These are phyloP conservation scores for Cytospora piceae DNA, from an alignment of 2,329 filamentous ascomycete species.

Conservation along the genomic window DNA sequence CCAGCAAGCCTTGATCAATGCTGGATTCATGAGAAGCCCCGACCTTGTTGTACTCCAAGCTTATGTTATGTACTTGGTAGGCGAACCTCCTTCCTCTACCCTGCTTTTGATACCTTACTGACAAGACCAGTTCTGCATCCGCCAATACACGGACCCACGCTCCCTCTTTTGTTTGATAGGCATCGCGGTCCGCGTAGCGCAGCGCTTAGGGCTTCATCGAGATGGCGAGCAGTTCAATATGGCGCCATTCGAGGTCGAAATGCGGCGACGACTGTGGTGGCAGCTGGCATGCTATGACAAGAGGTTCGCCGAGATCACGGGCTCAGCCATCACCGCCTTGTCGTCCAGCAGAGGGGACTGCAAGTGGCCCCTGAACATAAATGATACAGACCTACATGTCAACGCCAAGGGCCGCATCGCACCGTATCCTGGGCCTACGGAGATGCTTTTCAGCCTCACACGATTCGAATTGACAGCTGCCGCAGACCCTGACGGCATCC, in stretches of 20 bases:
- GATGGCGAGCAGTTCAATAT: slow-evolving; percentile 59
- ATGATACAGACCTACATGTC: slow-evolving; percentile 62
- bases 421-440: slow-evolving; percentile 56
- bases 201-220: slow-evolving; percentile 69
- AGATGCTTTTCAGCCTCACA: slow-evolving; percentile 63
- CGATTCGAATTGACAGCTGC: slow-evolving; percentile 61
- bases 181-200: slow-evolving; percentile 68
- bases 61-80: slow-evolving; percentile 67
- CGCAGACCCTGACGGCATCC: slow-evolving; percentile 50
- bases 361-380: slow-evolving; percentile 62
- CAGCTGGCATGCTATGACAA: slow-evolving; percentile 69
- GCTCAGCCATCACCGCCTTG: slow-evolving; percentile 59
- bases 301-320: slow-evolving; percentile 69
- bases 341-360: slow-evolving; percentile 56
- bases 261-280: slow-evolving; percentile 76
- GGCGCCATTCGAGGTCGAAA: slow-evolving; percentile 66
- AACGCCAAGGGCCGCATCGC: slow-evolving; percentile 59
- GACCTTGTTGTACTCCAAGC: slow-evolving; percentile 70
- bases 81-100: slow-evolving; percentile 31
- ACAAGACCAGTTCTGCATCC: slow-evolving; percentile 54
- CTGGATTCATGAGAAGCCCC: slow-evolving; percentile 67
- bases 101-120: slow-evolving; percentile 30
- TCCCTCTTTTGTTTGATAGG: slow-evolving; percentile 66
- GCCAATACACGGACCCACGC: slow-evolving; percentile 62
- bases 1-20: slow-evolving; percentile 68